Conservation (phyloP, 2,329 filamentous ascomycete species). For the Xylariomycetidae sp. region DNA sequence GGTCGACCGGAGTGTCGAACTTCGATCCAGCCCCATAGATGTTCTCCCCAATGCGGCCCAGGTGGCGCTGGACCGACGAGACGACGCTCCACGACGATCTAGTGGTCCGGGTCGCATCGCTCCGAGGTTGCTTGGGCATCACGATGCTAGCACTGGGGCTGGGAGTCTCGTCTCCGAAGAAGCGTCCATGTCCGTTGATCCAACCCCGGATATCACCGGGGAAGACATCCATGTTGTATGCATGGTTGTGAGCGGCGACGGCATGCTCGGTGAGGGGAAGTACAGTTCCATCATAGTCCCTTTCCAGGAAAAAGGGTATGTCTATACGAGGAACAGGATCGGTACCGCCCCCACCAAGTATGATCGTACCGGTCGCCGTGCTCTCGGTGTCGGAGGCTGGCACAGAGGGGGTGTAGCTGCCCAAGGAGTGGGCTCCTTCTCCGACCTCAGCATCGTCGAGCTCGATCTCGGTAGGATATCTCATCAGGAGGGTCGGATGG, state of each 20-base stretch:
- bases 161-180: not conserved
- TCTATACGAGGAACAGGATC: too few relatives aligned
- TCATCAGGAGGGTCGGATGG: too few relatives aligned
- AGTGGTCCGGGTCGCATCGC: constrained; percentile 9
- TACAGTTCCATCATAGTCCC: constrained; percentile 6
- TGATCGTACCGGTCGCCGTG: too few relatives aligned
- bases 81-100: constrained; percentile 9
- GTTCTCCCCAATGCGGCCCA: constrained; percentile 5
- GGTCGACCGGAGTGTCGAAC: too few relatives aligned
- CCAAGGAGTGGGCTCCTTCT: too few relatives aligned
- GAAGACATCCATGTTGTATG: constrained; percentile 4
- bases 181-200: constrained; percentile 9
- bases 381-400: constrained; percentile 9
- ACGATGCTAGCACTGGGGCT: constrained; percentile 9
- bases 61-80: not conserved
- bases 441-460: too few relatives aligned
- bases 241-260: constrained; percentile 12
- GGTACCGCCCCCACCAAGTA: too few relatives aligned
- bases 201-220: constrained; percentile 12
- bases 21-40: constrained; percentile 10
- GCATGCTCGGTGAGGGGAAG: constrained; percentile 14
- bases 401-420: constrained; percentile 1
- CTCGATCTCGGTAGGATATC: too few relatives aligned
- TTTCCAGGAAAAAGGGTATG: constrained; percentile 7
- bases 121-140: constrained; percentile 3